Percentiles rank a stretch among this genome's conserved stretches.
phyloP scores from a whole-genome alignment of 352 stramenopile species.

The Globisporangium mamillatum region DNA sequence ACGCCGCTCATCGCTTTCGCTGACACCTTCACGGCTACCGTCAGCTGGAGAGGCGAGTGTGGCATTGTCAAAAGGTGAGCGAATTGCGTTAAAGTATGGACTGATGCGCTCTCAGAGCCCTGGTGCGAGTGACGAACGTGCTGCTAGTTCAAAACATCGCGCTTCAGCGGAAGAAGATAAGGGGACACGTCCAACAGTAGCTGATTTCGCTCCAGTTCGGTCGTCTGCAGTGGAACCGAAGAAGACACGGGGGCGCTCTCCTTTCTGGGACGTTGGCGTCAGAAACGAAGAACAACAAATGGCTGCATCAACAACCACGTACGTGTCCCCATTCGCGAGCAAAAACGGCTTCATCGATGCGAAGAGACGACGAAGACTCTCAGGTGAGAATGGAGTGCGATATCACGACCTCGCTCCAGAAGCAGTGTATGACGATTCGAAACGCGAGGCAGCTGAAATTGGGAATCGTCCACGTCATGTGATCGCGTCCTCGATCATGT shows the following conservation, averaged over 20 bases:
- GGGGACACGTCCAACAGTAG: neutral
- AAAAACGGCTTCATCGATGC: constrained; percentile 28
- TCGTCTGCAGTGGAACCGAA: neutral
- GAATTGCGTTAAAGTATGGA: constrained; percentile 66
- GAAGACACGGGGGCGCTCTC: constrained; percentile 4
- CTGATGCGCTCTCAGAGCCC: constrained; percentile 24
- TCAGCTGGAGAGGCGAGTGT: neutral
- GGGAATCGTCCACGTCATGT: constrained; percentile 36
- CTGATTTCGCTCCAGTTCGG: neutral
- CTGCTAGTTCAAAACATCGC: neutral
- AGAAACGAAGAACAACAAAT: constrained; percentile 20
- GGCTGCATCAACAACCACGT: constrained; percentile 19
- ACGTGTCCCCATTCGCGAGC: constrained; percentile 60
- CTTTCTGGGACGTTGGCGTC: constrained; percentile 13
- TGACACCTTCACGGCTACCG: neutral
- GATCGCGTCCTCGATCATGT: constrained; percentile 34
- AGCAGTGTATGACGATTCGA: constrained; percentile 38
- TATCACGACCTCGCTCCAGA: constrained; percentile 17
- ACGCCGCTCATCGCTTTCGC: neutral
- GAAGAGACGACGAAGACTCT: constrained; percentile 19
- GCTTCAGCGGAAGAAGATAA: neutral
- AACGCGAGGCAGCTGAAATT: constrained; percentile 17
- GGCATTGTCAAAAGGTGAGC: constrained; percentile 38
- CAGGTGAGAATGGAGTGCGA: constrained; percentile 7
- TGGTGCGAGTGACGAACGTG: neutral